Evolutionary conservation across 768 basidiomycete genomes (phyloP).

Genomic region (Candolleomyces aberdarensis): DNA sequence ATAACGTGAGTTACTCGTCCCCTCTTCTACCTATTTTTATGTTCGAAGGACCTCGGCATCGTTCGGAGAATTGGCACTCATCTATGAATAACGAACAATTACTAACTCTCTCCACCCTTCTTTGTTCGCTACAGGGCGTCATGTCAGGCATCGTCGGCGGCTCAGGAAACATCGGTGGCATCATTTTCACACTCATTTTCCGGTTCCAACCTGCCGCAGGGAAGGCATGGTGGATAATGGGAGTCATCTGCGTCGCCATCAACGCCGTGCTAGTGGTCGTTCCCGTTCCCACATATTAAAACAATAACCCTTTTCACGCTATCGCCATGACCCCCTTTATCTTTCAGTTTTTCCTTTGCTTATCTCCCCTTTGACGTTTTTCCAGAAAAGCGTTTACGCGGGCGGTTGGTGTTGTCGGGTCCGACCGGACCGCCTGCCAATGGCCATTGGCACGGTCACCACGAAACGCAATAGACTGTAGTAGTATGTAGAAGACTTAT

Average conservation of each 20-base stretch:
- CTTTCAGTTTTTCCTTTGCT: too few species aligned
- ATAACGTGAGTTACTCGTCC: slow-evolving; percentile 6
- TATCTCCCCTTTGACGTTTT: too few species aligned
- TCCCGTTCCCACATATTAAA: slow-evolving; percentile 23
- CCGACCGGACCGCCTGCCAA: too few species aligned
- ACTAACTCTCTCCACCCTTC: not conserved
- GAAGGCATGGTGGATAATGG: slow-evolving; percentile 46
- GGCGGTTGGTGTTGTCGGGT: too few species aligned
- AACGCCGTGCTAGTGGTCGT: slow-evolving; percentile 21
- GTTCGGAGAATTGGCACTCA: too few species aligned
- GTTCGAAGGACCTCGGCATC: too few species aligned
- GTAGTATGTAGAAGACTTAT: too few species aligned
- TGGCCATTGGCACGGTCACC: too few species aligned
- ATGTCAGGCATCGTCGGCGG: slow-evolving; percentile 37
- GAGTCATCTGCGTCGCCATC: slow-evolving; percentile 35
- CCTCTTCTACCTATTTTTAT: not conserved
- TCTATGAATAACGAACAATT: too few species aligned
- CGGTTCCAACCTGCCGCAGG: slow-evolving; percentile 40
- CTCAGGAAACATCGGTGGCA: slow-evolving; percentile 40
- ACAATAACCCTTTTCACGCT: not conserved
- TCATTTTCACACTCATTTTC: slow-evolving; percentile 47
- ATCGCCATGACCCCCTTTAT: not conserved
- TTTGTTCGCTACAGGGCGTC: slow-evolving; percentile 20
- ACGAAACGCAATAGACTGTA: too few species aligned
- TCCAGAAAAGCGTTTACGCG: too few species aligned